Conservation (phyloP, 1,284 basidiomycete species). For the Sporisorium sorghi region DNA sequence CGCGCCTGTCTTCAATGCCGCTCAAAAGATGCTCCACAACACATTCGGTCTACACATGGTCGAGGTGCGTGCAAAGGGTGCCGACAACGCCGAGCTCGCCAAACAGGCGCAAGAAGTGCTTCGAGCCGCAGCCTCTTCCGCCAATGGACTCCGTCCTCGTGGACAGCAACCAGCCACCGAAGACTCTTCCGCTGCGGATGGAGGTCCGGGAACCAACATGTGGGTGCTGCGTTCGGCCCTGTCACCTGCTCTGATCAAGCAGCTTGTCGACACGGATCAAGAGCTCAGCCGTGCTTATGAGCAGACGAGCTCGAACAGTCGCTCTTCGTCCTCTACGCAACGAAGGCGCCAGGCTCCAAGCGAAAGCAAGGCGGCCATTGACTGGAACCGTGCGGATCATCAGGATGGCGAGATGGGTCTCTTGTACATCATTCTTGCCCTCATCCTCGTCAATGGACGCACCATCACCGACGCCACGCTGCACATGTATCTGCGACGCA, state of each 20-base stretch:
- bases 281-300: slow-evolving; percentile 25
- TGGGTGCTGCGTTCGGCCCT: slow-evolving; percentile 38
- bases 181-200: slow-evolving; percentile 14
- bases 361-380: slow-evolving; percentile 28
- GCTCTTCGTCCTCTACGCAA: slow-evolving; percentile 12
- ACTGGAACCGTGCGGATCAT: slow-evolving; percentile 42
- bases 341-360: slow-evolving; percentile 7
- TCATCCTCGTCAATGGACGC: slow-evolving; percentile 68
- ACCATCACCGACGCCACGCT: slow-evolving; percentile 59
- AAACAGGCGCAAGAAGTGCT: slow-evolving; percentile 35
- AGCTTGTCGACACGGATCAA: slow-evolving; percentile 15
- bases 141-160: slow-evolving; percentile 34
- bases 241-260: slow-evolving; percentile 9
- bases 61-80: slow-evolving; percentile 53
- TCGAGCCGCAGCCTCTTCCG: slow-evolving; percentile 25
- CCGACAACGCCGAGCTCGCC: slow-evolving; percentile 51
- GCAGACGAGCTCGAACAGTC: neutral
- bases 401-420: slow-evolving; percentile 64
- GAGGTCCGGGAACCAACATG: slow-evolving; percentile 19
- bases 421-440: slow-evolving; percentile 62
- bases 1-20: slow-evolving; percentile 54
- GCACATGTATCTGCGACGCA: slow-evolving; percentile 30
- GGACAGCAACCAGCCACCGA: slow-evolving; percentile 6
- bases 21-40: slow-evolving; percentile 49
- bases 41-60: slow-evolving; percentile 57